Conservation (phyloP, 306 rosid species). For the Acacia acuminata region DNA sequence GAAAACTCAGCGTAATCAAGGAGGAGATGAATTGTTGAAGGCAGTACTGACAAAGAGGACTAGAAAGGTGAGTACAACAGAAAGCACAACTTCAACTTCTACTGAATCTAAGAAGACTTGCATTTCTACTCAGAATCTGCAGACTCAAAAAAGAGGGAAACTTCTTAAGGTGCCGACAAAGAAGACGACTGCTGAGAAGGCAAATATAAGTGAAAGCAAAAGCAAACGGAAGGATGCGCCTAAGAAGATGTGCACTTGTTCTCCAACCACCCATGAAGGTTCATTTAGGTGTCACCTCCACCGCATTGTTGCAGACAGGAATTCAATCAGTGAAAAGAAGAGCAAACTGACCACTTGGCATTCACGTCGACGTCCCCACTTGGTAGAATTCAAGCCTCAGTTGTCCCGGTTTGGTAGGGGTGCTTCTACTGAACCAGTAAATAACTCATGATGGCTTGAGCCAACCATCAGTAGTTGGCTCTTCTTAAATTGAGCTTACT, state of each 20-base stretch:
- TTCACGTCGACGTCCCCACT: not conserved
- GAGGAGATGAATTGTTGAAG: slow-evolving; percentile 29
- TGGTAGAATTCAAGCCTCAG: slow-evolving; percentile 31
- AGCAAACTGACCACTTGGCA: not conserved
- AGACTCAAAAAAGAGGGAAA: not conserved
- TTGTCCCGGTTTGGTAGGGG: slow-evolving; percentile 30
- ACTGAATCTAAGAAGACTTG: slow-evolving; percentile 22
- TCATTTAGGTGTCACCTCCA: slow-evolving; percentile 40
- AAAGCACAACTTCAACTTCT: slow-evolving; percentile 1
- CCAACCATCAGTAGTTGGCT: not conserved
- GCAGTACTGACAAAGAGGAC: slow-evolving; percentile 8
- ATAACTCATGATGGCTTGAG: slow-evolving; percentile 10
- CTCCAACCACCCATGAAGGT: slow-evolving; percentile 48
- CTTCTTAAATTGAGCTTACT: slow-evolving; percentile 3
- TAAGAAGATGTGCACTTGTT: slow-evolving; percentile 33
- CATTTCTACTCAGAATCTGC: slow-evolving; percentile 14
- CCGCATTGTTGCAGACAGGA: slow-evolving; percentile 26
- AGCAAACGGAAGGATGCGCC: slow-evolving; percentile 19
- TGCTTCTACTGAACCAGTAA: slow-evolving; percentile 16
- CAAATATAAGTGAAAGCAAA: slow-evolving; percentile 33
- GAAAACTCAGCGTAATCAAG: not conserved
- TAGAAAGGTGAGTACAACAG: not conserved
- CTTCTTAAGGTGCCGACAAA: slow-evolving; percentile 1
- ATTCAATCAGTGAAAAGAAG: slow-evolving; percentile 14
- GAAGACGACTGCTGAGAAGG: slow-evolving; percentile 23